phyloP scores from a whole-genome alignment of 2,329 filamentous ascomycete genomes.

The Zymoseptoria tritici region DNA sequence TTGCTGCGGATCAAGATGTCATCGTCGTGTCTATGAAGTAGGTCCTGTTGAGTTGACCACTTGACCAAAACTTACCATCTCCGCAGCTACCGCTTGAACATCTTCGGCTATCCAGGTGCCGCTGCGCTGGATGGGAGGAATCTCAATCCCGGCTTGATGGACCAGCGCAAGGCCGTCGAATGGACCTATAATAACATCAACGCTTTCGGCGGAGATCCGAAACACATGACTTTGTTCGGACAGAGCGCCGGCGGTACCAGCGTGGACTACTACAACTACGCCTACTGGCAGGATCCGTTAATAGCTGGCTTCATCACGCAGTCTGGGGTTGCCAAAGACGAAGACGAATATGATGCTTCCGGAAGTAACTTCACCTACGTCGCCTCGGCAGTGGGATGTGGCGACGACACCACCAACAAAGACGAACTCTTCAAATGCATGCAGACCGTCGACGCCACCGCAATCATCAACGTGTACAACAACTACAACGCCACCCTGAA shows the following conservation, averaged over 20 bases:
- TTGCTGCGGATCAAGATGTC: constrained; percentile 11
- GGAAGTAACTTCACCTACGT: constrained; percentile 12
- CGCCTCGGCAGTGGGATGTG: constrained; percentile 7
- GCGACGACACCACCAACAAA: background rate
- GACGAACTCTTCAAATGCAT: constrained; percentile 9
- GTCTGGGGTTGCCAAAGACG: constrained; percentile 22
- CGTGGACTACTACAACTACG: constrained; percentile 27
- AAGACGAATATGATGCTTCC: constrained; percentile 15
- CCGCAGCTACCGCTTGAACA: constrained; percentile 20
- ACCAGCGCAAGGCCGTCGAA: constrained; percentile 33
- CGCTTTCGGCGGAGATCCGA: constrained; percentile 25
- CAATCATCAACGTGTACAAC: constrained; percentile 12
- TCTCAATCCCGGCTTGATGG: constrained; percentile 28
- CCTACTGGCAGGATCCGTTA: constrained; percentile 30
- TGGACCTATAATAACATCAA: constrained; percentile 32
- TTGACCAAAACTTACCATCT: background rate
- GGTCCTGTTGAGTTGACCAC: background rate
- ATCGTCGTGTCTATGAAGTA: constrained; percentile 13
- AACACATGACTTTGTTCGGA: constrained; percentile 20
- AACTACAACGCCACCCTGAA: constrained; percentile 9
- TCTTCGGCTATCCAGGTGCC: constrained; percentile 22
- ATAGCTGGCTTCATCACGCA: constrained; percentile 31
- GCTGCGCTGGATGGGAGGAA: constrained; percentile 16
- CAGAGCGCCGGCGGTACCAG: constrained; percentile 20
- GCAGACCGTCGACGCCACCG: constrained; percentile 5